phyloP scores from a whole-genome alignment of 169 alveolate species.

The Cryptosporidium viatorum region DNA sequence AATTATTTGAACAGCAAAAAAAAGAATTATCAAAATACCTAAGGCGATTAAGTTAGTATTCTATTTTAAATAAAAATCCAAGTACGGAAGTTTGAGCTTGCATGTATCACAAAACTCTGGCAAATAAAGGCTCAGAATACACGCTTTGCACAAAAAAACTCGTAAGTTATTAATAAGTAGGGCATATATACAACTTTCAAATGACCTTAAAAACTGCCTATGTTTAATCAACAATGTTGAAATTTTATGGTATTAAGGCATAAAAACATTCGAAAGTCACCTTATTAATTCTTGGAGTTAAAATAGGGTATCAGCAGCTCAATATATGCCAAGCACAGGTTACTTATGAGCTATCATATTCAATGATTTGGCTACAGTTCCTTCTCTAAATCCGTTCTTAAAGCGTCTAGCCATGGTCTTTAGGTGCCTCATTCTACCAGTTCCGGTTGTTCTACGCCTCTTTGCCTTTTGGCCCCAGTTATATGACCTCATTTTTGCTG shows the following conservation, averaged over 20 bases:
- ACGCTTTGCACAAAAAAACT: not conserved
- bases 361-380: conserved; percentile 88
- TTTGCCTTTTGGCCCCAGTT: conserved; percentile 96
- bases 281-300: not conserved
- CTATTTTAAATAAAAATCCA: not conserved
- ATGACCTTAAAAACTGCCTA: not conserved
- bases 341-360: conserved; percentile 12
- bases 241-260: not conserved
- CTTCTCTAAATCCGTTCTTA: conserved; percentile 96
- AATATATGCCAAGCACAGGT: not conserved
- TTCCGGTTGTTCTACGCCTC: conserved; percentile 96
- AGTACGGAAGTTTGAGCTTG: not conserved
- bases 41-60: not conserved
- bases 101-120: not conserved
- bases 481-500: conserved; percentile 93
- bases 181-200: not conserved
- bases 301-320: not conserved
- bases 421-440: conserved; percentile 97
- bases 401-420: conserved; percentile 94
- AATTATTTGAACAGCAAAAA: not conserved
- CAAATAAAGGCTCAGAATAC: not conserved
- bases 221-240: not conserved
- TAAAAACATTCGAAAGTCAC: not conserved
- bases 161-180: not conserved
- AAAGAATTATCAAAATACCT: not conserved